Conservation (phyloP, 2,329 filamentous ascomycete species). For the Lasiodiplodia gonubiensis region DNA sequence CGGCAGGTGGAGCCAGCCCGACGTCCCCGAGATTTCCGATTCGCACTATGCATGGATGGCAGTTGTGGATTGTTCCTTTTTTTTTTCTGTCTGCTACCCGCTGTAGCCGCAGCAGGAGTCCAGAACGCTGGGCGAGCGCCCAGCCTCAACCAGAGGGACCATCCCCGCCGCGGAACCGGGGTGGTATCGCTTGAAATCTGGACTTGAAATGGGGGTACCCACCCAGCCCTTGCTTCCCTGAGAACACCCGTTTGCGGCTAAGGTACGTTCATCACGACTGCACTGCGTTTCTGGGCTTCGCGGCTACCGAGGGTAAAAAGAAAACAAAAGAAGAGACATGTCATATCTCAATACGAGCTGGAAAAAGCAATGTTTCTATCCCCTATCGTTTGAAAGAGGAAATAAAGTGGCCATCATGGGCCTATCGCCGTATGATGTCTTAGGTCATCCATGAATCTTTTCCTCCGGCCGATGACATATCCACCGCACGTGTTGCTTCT, state of each 20-base stretch:
- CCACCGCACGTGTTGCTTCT: background rate
- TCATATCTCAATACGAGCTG: background rate
- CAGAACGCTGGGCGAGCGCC: background rate
- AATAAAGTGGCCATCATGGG: background rate
- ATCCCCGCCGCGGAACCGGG: slow-evolving; percentile 12
- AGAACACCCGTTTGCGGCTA: background rate
- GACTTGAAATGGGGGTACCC: background rate
- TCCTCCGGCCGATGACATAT: background rate
- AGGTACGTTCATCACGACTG: background rate
- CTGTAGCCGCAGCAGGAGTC: slow-evolving; percentile 5
- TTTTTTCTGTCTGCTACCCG: background rate
- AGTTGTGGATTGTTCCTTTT: background rate
- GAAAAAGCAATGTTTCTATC: slow-evolving; percentile 5
- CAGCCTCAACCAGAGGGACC: background rate
- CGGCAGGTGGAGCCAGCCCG: slow-evolving; percentile 6
- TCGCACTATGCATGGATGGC: slow-evolving; percentile 10
- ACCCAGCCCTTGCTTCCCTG: background rate
- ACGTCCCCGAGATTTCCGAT: slow-evolving; percentile 17
- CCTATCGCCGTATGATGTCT: background rate
- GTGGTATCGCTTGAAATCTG: background rate
- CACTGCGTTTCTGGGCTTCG: background rate
- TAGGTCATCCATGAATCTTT: background rate
- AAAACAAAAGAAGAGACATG: background rate
- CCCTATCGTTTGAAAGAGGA: background rate
- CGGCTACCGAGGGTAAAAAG: slow-evolving; percentile 1